Conservation (phyloP, 2,329 filamentous ascomycete species). For the Tolypocladium cylindrosporum region DNA sequence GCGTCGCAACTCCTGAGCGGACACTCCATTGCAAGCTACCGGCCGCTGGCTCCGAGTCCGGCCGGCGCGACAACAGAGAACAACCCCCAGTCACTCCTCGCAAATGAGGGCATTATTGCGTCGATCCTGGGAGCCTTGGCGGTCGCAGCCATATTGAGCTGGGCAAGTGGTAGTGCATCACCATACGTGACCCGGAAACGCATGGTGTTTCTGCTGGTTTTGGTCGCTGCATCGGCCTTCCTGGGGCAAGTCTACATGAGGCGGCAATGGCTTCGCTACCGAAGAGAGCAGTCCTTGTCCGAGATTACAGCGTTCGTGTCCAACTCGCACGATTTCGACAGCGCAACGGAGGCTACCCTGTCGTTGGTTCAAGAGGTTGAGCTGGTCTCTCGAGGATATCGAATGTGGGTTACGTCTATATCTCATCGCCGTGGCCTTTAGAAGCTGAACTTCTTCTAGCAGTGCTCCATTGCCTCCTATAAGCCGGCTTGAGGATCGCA, state of each 20-base stretch:
- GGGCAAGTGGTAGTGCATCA: conserved; percentile 46
- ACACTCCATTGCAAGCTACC: conserved; percentile 39
- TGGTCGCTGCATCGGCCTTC: conserved; percentile 43
- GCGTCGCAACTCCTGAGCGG: conserved; percentile 81
- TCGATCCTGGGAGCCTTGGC: conserved; percentile 42
- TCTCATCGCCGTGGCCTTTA: background rate
- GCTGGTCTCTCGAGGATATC: conserved; percentile 81
- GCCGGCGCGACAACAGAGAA: conserved; percentile 4
- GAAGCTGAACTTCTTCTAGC: conserved; percentile 30
- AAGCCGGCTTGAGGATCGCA: conserved; percentile 76
- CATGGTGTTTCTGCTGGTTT: conserved; percentile 34
- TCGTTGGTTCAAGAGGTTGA: conserved; percentile 91
- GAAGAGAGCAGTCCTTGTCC: conserved; percentile 63
- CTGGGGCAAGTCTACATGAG: conserved; percentile 61
- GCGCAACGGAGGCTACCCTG: conserved; percentile 63
- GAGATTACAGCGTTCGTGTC: conserved; percentile 60
- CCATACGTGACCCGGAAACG: conserved; percentile 47
- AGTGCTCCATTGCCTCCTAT: conserved; percentile 88
- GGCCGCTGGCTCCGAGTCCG: conserved; percentile 12
- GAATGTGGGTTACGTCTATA: conserved; percentile 49
- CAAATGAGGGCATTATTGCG: conserved; percentile 39
- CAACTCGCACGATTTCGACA: conserved; percentile 72
- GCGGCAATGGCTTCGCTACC: conserved; percentile 71
- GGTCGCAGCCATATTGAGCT: conserved; percentile 64
- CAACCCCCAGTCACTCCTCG: conserved; percentile 20